Conservation (phyloP, 2,329 filamentous ascomycete species). For the Keithomyces neogunnii region DNA sequence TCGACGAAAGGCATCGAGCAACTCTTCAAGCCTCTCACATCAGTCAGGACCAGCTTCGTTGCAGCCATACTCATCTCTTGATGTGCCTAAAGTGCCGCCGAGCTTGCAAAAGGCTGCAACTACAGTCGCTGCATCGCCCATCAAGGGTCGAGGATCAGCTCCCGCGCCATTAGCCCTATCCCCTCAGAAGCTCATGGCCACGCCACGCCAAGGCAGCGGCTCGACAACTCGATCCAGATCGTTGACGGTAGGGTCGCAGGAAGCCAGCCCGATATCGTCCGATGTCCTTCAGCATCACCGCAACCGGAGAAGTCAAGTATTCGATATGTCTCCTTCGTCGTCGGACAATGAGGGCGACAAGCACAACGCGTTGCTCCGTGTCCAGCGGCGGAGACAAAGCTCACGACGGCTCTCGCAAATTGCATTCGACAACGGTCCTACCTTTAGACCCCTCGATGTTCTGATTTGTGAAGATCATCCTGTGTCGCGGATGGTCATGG, state of each 20-base stretch:
- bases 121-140: constrained; percentile 44
- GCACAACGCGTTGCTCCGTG: constrained; percentile 80
- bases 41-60: constrained; percentile 56
- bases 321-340: constrained; percentile 93
- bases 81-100: constrained; percentile 56
- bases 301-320: constrained; percentile 87
- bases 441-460: constrained; percentile 85
- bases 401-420: constrained; percentile 92
- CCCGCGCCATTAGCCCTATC: constrained; percentile 45
- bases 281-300: constrained; percentile 69
- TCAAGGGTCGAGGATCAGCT: constrained; percentile 45
- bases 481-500: constrained; percentile 97
- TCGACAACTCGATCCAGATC: constrained; percentile 70
- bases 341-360: constrained; percentile 96
- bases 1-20: constrained; percentile 85
- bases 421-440: constrained; percentile 71
- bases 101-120: constrained; percentile 53
- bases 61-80: constrained; percentile 63
- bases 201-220: constrained; percentile 52
- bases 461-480: constrained; percentile 97
- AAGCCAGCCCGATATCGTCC: constrained; percentile 67
- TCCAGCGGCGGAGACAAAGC: constrained; percentile 89
- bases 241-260: constrained; percentile 88
- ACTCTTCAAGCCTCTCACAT: constrained; percentile 74
- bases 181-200: constrained; percentile 54